These are phyloP conservation scores for Marchantia polymorpha DNA, from an alignment of 225 moss, liverwort and hornwort species.

Conservation along the genomic window DNA sequence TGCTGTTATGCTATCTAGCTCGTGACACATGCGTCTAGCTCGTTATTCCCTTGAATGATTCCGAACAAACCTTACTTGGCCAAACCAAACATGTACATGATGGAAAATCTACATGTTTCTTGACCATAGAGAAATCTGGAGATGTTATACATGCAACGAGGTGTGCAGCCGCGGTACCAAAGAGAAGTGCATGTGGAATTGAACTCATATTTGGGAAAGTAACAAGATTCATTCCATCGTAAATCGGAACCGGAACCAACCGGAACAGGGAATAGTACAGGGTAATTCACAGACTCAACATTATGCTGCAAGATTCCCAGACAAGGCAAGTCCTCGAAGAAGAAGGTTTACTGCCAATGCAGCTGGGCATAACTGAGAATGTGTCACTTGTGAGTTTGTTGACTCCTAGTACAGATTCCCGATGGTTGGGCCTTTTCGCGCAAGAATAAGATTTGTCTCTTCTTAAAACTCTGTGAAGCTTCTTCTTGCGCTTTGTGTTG, in stretches of 20 bases:
- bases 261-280: not conserved
- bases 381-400: conserved; percentile 29
- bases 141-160: too few species aligned
- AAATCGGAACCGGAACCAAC: not conserved
- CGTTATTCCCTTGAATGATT: too few species aligned
- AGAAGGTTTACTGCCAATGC: conserved; percentile 64
- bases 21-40: too few species aligned
- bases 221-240: not conserved
- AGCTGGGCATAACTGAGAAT: conserved; percentile 61
- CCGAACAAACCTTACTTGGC: too few species aligned
- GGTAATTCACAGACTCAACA: conserved; percentile 2
- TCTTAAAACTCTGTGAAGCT: not conserved
- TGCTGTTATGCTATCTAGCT: too few species aligned
- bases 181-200: not conserved
- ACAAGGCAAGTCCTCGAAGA: conserved; percentile 50
- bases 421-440: not conserved
- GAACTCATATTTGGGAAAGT: not conserved
- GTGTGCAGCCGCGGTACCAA: conserved; percentile 21
- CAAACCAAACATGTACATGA: too few species aligned
- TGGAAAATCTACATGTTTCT: too few species aligned
- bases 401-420: not conserved
- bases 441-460: not conserved
- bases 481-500: not conserved
- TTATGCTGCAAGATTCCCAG: conserved; percentile 27
- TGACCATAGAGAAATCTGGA: too few species aligned